Evolutionary conservation across 495 filamentous ascomycete genomes (phyloP).

Genomic region (Penicillium maclennaniae): DNA sequence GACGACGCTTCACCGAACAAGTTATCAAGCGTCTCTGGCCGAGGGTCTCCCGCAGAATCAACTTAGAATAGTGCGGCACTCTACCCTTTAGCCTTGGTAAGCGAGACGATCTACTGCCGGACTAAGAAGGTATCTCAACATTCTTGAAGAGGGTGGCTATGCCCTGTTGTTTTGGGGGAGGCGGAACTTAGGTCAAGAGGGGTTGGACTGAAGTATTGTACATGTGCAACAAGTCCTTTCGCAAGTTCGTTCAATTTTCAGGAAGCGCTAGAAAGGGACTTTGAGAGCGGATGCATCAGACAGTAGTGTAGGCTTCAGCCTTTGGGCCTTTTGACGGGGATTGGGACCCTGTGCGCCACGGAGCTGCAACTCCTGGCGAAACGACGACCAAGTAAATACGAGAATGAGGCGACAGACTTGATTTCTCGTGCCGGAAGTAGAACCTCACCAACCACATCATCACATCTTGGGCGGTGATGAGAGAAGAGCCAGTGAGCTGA

Average conservation of each 20-base stretch:
- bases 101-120: background rate
- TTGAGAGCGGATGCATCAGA: too few relatives aligned
- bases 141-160: too few relatives aligned
- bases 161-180: too few relatives aligned
- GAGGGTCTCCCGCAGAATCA: background rate
- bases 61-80: constrained; percentile 11
- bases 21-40: background rate
- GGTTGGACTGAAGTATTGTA: too few relatives aligned
- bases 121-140: too few relatives aligned
- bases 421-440: constrained; percentile 1
- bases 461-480: constrained; percentile 3
- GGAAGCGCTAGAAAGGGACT: too few relatives aligned
- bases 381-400: background rate
- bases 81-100: background rate
- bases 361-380: background rate
- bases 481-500: background rate
- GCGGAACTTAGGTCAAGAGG: too few relatives aligned
- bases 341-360: background rate
- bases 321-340: background rate
- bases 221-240: too few relatives aligned
- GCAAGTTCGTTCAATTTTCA: too few relatives aligned
- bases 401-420: background rate
- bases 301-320: background rate
- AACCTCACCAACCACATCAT: constrained; percentile 14
- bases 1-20: background rate